Evolutionary conservation across 305 asterid species (phyloP), one percentile per base, ranked within the genome.

Genomic region (Stenogyne calaminthoides): DNA sequence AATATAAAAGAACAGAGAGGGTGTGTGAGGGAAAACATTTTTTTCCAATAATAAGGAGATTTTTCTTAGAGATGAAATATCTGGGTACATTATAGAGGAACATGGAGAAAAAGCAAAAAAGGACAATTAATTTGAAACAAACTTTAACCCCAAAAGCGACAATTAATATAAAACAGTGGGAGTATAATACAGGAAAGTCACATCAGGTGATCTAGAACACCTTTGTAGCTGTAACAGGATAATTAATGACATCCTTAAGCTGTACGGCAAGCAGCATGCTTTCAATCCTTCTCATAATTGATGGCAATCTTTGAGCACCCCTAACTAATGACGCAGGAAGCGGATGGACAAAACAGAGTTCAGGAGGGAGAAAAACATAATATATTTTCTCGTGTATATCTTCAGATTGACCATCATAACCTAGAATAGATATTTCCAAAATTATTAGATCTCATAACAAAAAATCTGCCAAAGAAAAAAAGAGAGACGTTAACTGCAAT

Each of bases 271-370:
- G 97, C 64, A 93, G 84, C 97, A 95, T 89, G 85, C 97, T 95
- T 86, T 95, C 96, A 59, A 95, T 83, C 86, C 97, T 88, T 78
- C 93, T 88, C 97, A 95, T 91, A 70, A 95, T 88, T 11, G 99
- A 95, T 66, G 99, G 99, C 88, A 95, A 81, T 74, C 97, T 88
- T 80, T 95, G 99, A 69, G 98, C 98, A 80, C 97, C 97, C 79
- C 98, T 94, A 71, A 95, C 92, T 63, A 95, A 81, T 34, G 95
- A 79, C 73, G 96, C 99, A 81, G 96, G 91, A 78, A 95, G 96
- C 27, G 99, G 97, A 77, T 95, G 99, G 73, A 92, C 89, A 80
- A 88, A 88, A 83, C 97, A 95, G 76, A 95, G 96, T 80, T 93
- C 98, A 34, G 97, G 97, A 78, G 99, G 98, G 82, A 95, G 98